Evolutionary conservation across 805 yeast genomes (phyloP), one percentile per base, ranked within the genome.

Genomic region (Hanseniaspora guilliermondii): DNA sequence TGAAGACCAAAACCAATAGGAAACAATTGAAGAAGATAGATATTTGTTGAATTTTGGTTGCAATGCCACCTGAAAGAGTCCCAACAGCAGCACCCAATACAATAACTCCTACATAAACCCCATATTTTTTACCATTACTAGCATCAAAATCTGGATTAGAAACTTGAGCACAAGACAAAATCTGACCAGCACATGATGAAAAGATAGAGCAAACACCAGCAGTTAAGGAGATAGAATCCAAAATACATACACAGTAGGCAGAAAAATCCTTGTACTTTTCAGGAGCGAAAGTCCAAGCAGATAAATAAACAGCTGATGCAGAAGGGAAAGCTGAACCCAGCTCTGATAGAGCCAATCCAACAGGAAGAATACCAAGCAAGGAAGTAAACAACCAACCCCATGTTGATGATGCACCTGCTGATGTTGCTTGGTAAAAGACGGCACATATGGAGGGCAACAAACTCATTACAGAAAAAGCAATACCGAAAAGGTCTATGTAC

Each of bases 401-500:
- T 3, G 80, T 71, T 55, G 79, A 70, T 5, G 74, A 77, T 0
- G 82, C 77, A 5, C 86, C 86, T 0, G 79, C 75, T 16, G 73
- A 66, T 21, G 80, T 66, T 7, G 80, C 80, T 37, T 69, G 67
- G 22, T 69, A 70, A 22, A 81, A 59, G 19, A 75, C 73, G 2
- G 84, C 76, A 0, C 85, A 77, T 53, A 80, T 76, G n/a, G 82
- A 75, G 8, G 68, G 68, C 35, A 82, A 68, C 41, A 82, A 66
- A 16, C 85, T 82, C 86, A 82, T 81, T 60, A 82, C 79, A 36
- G 80, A 74, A 64, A 79, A 82, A 1, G 87, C 85, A 55, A 83
- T 78, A 56, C 87, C 87, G 60, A 83, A 82, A 48, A 81, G 80
- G 63, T 82, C 83, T 40, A 78, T 56, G 2, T 82, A 78, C 7